Percentiles rank a stretch among this genome's conserved stretches.
phyloP scores from a whole-genome alignment of 371 early-diverging fungal species.

The Apophysomyces variabilis region DNA sequence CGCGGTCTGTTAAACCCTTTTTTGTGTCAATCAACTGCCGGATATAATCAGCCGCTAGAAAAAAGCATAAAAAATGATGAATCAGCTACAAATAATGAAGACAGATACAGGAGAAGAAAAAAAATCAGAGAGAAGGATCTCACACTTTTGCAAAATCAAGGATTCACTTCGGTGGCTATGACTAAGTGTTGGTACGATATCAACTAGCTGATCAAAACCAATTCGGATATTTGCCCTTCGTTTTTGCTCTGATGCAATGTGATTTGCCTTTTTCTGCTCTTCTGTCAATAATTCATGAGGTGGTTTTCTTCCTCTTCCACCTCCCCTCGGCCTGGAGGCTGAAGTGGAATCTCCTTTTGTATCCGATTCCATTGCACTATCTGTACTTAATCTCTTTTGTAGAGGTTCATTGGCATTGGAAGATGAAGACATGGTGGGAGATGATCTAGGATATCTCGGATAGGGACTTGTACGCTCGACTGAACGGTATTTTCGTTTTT shows the following conservation, averaged over 20 bases:
- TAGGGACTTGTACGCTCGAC: slow-evolving; percentile 12
- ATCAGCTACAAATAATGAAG: not conserved
- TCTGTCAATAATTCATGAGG: slow-evolving; percentile 74
- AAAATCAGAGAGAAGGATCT: slow-evolving; percentile 1
- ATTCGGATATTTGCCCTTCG: slow-evolving; percentile 78
- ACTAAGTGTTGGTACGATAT: slow-evolving; percentile 72
- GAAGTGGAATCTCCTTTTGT: slow-evolving; percentile 2
- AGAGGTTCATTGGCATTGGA: not conserved
- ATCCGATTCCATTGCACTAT: slow-evolving; percentile 9
- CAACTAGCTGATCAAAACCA: slow-evolving; percentile 77
- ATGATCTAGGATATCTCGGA: slow-evolving; percentile 11
- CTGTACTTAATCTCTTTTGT: slow-evolving; percentile 6
- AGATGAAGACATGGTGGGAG: slow-evolving; percentile 10
- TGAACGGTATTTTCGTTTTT: slow-evolving; percentile 20
- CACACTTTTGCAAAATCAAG: slow-evolving; percentile 55
- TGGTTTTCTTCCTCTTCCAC: slow-evolving; percentile 28
- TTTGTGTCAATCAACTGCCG: slow-evolving; percentile 30
- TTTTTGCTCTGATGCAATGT: slow-evolving; percentile 88
- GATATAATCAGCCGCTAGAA: slow-evolving; percentile 33
- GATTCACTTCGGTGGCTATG: slow-evolving; percentile 57
- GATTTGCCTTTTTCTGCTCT: slow-evolving; percentile 86
- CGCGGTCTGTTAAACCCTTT: slow-evolving; percentile 28
- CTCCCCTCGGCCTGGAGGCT: slow-evolving; percentile 8
- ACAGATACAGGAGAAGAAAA: not conserved
- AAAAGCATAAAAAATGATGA: not conserved